Base-by-base conservation (phyloP, 1,139 yeast species). In the Taiozyma onychis region DNA sequence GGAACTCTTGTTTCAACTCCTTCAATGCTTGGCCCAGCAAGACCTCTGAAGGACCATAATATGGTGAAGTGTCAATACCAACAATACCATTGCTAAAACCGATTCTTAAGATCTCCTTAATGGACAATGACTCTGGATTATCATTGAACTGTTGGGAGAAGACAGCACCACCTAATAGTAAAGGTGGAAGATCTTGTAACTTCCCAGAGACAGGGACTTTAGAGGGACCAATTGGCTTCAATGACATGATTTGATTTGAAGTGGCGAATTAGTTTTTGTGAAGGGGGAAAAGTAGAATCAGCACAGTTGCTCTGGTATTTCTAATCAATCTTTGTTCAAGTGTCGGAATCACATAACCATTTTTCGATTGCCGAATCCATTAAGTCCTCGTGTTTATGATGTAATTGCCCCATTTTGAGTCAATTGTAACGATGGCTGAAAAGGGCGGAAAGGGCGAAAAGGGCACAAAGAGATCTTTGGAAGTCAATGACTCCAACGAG, bases 41-140 rank as follows among this genome's bases (percentile, higher is more conserved):
- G 35, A 70, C 75, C 63, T 91, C 98, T 5, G 96, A 87, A 0
- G 90, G 90, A 0, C 97, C 98, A 63, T 91, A 91, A 67, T 88
- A 91, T 2, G 97, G 96, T 0, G 96, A 86, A 0, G 97, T 89
- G 64, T 93, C 98, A 43, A 91, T 72, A 2, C 96, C 95, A 47
- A 77, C 77, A 53, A 88, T 72, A 0, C 97, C 97, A 27, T 73
- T 66, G 24, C 72, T 69, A 59, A 89, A 84, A 0, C 93, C 95
- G 21, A 67, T 62, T 45, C 70, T 66, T 27, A 91, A 63, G 49
- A 91, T 77, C 1, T 77, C 80, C 5, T 70, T 71, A 13, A 83
- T 75, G 2, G 89, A 84, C 41, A 88, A 58, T 0, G 69, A 62
- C 47, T 72, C 72, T 0, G 96, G 96, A 57, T 85, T 75, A 14